These are phyloP conservation scores for Lodderomyces elongisporus DNA, from an alignment of 1,139 yeast genomes.

Conservation along the genomic window DNA sequence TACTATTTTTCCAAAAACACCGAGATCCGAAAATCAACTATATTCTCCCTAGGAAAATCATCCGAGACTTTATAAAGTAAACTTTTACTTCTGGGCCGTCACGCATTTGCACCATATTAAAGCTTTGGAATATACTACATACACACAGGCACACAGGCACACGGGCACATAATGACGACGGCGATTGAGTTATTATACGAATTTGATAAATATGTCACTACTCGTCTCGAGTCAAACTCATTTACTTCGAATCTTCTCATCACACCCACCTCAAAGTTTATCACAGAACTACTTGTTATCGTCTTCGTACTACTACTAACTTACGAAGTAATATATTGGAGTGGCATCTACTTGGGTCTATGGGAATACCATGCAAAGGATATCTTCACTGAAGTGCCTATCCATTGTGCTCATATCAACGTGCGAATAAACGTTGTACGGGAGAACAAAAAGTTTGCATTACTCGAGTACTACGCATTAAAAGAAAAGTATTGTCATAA, in stretches of 20 bases:
- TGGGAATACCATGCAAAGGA: conserved; percentile 65
- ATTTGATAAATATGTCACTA: conserved; percentile 13
- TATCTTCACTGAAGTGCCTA: conserved; percentile 63
- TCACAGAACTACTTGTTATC: conserved; percentile 40
- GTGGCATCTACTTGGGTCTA: conserved; percentile 43
- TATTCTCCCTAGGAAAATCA: too few species aligned
- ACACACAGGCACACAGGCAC: too few species aligned
- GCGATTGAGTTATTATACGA: conserved; percentile 11
- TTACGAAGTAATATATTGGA: conserved; percentile 44
- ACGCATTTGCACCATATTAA: too few species aligned
- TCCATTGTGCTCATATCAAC: conserved; percentile 72
- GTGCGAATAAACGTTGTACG: conserved; percentile 44
- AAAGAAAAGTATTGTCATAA: conserved; percentile 23
- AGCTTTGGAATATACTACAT: too few species aligned
- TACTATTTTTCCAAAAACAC: too few species aligned
- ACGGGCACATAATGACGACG: conserved; percentile 10
- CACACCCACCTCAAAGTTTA: conserved; percentile 28
- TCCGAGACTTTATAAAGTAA: too few species aligned
- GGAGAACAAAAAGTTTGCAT: conserved; percentile 14
- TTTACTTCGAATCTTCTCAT: conserved; percentile 28
- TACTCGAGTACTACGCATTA: conserved; percentile 25
- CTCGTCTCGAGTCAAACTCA: conserved; percentile 14
- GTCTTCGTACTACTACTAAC: conserved; percentile 28
- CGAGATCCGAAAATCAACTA: too few species aligned
- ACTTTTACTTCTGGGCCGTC: too few species aligned